Conservation (phyloP, 2,329 filamentous ascomycete genomes). For the Sporothrix mexicana region DNA sequence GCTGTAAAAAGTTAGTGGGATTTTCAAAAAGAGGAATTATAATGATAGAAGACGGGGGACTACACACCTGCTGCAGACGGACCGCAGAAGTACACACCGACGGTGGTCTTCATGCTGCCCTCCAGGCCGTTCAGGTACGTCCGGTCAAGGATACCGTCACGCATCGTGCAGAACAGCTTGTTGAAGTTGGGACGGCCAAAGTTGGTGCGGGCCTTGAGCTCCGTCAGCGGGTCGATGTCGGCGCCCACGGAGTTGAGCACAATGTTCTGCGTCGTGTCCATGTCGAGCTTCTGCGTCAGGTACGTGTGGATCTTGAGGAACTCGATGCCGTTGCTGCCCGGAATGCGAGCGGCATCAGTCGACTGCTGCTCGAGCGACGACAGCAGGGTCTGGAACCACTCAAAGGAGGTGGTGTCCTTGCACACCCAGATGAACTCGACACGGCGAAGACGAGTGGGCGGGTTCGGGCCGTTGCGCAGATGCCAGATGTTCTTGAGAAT, state of each 20-base stretch:
- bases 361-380: conserved; percentile 90
- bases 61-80: conserved; percentile 71
- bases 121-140: conserved; percentile 85
- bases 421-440: conserved; percentile 99
- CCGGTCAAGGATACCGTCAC: conserved; percentile 82
- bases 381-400: conserved; percentile 97
- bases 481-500: conserved; percentile 99
- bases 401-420: conserved; percentile 92
- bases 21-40: no score
- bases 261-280: conserved; percentile 94
- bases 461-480: conserved; percentile 85
- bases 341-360: conserved; percentile 68
- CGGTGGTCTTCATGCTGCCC: conserved; percentile 75
- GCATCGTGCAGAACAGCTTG: conserved; percentile 80
- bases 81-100: conserved; percentile 98
- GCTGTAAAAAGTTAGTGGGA: conserved; percentile 60
- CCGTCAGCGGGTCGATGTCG: conserved; percentile 86
- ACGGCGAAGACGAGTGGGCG: conserved; percentile 83
- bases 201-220: conserved; percentile 87
- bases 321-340: conserved; percentile 72
- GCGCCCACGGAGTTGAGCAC: conserved; percentile 93
- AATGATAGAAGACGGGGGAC: background rate
- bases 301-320: conserved; percentile 99
- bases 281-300: conserved; percentile 89
- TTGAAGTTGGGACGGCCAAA: conserved; percentile 92